These are phyloP conservation scores for Colletotrichum salicis DNA, from an alignment of 2,329 filamentous ascomycete genomes.

Conservation along the genomic window DNA sequence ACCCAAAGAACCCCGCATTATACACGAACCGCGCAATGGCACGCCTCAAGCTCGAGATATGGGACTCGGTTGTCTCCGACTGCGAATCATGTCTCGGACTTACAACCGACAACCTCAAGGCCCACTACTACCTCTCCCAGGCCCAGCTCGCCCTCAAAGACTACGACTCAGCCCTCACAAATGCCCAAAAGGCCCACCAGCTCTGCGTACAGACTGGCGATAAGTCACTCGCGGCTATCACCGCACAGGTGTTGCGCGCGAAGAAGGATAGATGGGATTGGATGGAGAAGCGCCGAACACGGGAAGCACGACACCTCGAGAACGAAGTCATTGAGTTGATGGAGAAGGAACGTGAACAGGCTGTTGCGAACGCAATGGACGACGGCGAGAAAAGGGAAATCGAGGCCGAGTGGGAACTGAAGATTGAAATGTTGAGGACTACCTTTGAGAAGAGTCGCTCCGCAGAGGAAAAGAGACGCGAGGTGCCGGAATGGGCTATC, in stretches of 20 bases:
- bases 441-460: slow-evolving; percentile 64
- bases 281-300: slow-evolving; percentile 70
- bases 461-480: slow-evolving; percentile 57
- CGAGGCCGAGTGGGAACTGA: slow-evolving; percentile 57
- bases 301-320: slow-evolving; percentile 68
- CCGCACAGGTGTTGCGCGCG: slow-evolving; percentile 77
- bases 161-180: slow-evolving; percentile 77
- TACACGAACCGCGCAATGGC: slow-evolving; percentile 93
- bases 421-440: slow-evolving; percentile 54
- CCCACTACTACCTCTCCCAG: slow-evolving; percentile 83
- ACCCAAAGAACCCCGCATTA: slow-evolving; percentile 79
- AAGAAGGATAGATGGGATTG: slow-evolving; percentile 90
- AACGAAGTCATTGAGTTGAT: slow-evolving; percentile 66
- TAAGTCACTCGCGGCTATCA: slow-evolving; percentile 76
- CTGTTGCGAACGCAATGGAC: slow-evolving; percentile 50
- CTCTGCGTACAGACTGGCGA: slow-evolving; percentile 72
- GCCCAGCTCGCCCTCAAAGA: slow-evolving; percentile 80
- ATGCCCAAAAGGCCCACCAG: slow-evolving; percentile 78
- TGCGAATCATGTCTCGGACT: slow-evolving; percentile 80
- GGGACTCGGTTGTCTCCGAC: slow-evolving; percentile 80
- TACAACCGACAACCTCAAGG: slow-evolving; percentile 77
- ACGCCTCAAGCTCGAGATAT: slow-evolving; percentile 78
- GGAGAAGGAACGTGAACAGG: slow-evolving; percentile 56
- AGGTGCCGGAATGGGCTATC: slow-evolving; percentile 80
- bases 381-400: slow-evolving; percentile 62